Conservation (phyloP, 2,329 filamentous ascomycete genomes). For the Cytospora leucostoma region DNA sequence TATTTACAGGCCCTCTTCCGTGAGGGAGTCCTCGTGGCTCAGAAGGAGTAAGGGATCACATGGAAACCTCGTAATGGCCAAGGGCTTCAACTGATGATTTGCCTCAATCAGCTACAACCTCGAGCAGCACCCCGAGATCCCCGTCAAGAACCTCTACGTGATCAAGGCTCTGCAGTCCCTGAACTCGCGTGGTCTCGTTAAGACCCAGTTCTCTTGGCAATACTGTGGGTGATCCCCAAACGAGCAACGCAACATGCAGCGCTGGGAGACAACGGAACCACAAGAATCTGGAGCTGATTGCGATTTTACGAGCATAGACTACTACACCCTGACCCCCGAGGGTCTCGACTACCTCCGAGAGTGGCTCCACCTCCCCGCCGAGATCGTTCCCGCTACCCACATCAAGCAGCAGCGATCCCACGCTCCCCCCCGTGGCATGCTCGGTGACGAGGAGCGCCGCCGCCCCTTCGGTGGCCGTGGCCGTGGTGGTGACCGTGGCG, state of each 20-base stretch:
- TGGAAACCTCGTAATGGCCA: constrained; percentile 4
- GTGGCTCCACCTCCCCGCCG: constrained; percentile 99
- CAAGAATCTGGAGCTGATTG: constrained; percentile 3
- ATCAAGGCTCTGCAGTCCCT: constrained; percentile 99
- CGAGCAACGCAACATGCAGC: background rate
- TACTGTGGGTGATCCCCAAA: constrained; percentile 55
- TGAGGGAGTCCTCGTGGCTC: constrained; percentile 89
- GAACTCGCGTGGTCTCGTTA: constrained; percentile 96
- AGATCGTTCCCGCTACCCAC: constrained; percentile 99
- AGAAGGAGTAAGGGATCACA: constrained; percentile 68
- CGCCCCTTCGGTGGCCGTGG: constrained; percentile 80
- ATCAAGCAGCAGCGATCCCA: constrained; percentile 99
- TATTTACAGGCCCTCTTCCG: constrained; percentile 72
- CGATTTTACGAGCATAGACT: constrained; percentile 53
- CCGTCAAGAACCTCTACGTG: constrained; percentile 99
- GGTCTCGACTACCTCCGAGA: constrained; percentile 99
- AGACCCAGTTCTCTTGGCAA: constrained; percentile 99
- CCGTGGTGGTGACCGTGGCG: constrained; percentile 67
- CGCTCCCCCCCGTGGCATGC: constrained; percentile 97
- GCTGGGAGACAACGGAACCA: background rate
- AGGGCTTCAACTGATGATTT: constrained; percentile 17
- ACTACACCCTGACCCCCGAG: constrained; percentile 99
- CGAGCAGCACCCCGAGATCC: constrained; percentile 95
- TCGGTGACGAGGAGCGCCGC: constrained; percentile 79
- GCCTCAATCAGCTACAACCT: constrained; percentile 70